Percentiles rank a stretch among this genome's conserved stretches.
Evolutionary conservation across 306 rosid species (phyloP).

Genomic region (Inga leiocalycina): DNA sequence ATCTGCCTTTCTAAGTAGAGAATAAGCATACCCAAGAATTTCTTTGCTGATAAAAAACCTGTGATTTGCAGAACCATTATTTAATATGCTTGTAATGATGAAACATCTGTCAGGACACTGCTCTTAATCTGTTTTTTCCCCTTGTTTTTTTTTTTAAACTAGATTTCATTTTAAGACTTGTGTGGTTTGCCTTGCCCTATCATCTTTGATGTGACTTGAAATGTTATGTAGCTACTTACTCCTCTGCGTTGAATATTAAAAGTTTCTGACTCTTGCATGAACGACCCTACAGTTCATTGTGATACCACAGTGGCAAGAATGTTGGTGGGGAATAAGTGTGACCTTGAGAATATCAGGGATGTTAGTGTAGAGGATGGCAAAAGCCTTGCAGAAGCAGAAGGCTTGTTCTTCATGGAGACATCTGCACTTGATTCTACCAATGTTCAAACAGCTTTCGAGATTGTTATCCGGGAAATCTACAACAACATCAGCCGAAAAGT

Average conservation of each 20-base stretch:
- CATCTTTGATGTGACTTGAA: neutral
- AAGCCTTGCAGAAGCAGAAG: constrained; percentile 80
- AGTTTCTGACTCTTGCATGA: constrained; percentile 23
- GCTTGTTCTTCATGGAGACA: constrained; percentile 92
- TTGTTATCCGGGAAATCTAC: constrained; percentile 81
- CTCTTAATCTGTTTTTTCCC: neutral
- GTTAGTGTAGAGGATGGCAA: constrained; percentile 81
- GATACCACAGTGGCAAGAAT: constrained; percentile 75
- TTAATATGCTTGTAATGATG: neutral
- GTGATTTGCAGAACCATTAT: neutral
- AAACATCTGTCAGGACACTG: neutral
- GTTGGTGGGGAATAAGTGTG: constrained; percentile 95
- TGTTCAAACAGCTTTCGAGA: constrained; percentile 80
- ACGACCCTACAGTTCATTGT: constrained; percentile 70
- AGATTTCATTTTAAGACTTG: neutral
- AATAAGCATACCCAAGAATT: neutral
- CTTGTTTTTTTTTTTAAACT: neutral
- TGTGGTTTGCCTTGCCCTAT: constrained; percentile 9
- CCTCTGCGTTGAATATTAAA: neutral
- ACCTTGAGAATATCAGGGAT: constrained; percentile 84
- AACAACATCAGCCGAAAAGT: constrained; percentile 75
- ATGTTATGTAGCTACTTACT: neutral
- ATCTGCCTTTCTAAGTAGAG: neutral
- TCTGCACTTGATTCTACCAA: constrained; percentile 91
- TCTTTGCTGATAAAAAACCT: neutral